Evolutionary conservation across 2,329 filamentous ascomycete genomes (phyloP).

Genomic region (Capronia coronata): DNA sequence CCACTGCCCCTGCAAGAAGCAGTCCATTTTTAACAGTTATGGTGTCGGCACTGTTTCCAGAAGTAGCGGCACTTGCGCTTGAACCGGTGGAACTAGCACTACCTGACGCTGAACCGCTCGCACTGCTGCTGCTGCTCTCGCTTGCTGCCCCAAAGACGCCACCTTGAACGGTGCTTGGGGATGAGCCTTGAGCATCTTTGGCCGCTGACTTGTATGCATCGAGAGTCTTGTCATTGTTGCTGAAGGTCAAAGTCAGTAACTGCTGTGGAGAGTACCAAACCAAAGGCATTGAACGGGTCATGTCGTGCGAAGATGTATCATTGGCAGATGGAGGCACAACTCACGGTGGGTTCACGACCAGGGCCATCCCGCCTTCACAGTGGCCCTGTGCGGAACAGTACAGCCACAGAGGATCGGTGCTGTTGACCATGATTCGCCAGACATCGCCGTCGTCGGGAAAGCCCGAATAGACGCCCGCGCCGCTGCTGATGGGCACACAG

Average conservation of each 20-base stretch:
- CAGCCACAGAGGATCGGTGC: slow-evolving; percentile 44
- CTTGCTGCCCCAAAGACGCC: slow-evolving; percentile 20
- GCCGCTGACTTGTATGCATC: slow-evolving; percentile 24
- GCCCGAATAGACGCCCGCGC: slow-evolving; percentile 41
- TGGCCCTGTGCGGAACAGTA: slow-evolving; percentile 48
- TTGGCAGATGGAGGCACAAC: background rate
- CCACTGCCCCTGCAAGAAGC: slow-evolving; percentile 17
- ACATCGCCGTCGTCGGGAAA: slow-evolving; percentile 32
- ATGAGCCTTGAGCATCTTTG: slow-evolving; percentile 9
- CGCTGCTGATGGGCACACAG: slow-evolving; percentile 41
- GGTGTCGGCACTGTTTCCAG: slow-evolving; percentile 11
- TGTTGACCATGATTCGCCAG: slow-evolving; percentile 45
- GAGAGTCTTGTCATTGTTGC: slow-evolving; percentile 16
- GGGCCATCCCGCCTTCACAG: slow-evolving; percentile 47
- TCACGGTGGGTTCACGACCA: slow-evolving; percentile 45
- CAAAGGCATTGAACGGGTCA: too few relatives aligned
- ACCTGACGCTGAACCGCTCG: slow-evolving; percentile 1
- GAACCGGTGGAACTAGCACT: slow-evolving; percentile 3
- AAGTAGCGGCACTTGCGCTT: slow-evolving; percentile 1
- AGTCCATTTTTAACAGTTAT: slow-evolving; percentile 13
- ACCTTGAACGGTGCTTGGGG: slow-evolving; percentile 17
- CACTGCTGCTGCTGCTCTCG: background rate
- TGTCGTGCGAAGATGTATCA: too few relatives aligned
- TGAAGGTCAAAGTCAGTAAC: background rate
- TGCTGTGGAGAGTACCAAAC: background rate